Base-by-base conservation (phyloP, 2,329 filamentous ascomycete genomes). In the Aureobasidium mangrovei region DNA sequence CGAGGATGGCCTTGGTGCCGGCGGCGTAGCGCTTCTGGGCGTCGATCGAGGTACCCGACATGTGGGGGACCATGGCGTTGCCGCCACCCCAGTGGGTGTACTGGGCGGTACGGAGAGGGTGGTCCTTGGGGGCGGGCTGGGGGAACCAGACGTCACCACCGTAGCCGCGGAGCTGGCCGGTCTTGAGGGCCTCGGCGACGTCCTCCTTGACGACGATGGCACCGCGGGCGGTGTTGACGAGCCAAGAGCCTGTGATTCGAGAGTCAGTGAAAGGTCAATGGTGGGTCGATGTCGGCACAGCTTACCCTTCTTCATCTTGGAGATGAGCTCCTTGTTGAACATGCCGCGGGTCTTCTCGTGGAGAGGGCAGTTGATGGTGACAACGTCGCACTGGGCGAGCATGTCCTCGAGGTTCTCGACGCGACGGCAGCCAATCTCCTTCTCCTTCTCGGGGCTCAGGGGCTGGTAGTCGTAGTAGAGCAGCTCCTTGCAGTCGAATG, bases 401-500 rank as follows among this genome's bases (percentile, higher is more conserved):
- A 98, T 85, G 73, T 97, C 91, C 80, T 96, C 91, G 67, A 98
- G 84, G 67, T 71, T 81, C 46, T 91, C 86, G 57, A 97, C 90
- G 59, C 93, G 84, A 67, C 89, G 82, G 82, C 85, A 91, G 72
- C 91, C 91, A 74, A 97, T 97, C 79, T 96, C 91, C 74, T 86
- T 83, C 83, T 97, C 91, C 65, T 83, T 79, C 78, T 95, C 90
- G 58, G 88, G 68, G 58, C 76, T 79, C 61, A 98, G 80, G 51
- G 91, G 90, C 81, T 98, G 93, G 86, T 98, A 98, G 78, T 98
- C 93, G 72, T 88, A 97, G 87, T 98, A 98, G 60, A 97, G 83
- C 48, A 98, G 83, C 81, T 97, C 91, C 85, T 95, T 95, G 88
- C 93, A 98, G 80, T 95, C 91, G 70, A 98, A 98, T 62, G 91